Base-by-base conservation (phyloP, 768 basidiomycete species). In the Suillus clintonianus region DNA sequence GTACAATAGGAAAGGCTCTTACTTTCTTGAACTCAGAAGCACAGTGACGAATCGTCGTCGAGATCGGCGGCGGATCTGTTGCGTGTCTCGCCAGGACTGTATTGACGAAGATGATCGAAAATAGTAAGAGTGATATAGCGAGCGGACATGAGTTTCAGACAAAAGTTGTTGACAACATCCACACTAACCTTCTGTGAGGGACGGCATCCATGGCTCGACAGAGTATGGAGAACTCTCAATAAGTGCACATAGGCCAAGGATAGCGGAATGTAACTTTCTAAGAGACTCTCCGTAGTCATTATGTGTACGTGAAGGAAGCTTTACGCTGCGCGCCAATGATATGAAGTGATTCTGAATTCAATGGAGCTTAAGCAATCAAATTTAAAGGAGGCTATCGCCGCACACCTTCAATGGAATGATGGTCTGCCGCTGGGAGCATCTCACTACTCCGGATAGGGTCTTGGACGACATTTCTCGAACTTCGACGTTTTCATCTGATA, bases 171-270 rank as follows among this genome's bases (percentile, higher is more conserved):
- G 22, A 27, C 37, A 24, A 37, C 24, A 58, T 37, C 34, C 60
- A 67, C 60, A 67, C 80, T 45, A 68, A 90, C 91, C 85, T 81
- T 92, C 91, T 41, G 90, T 91, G 59, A 93, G 81, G 22, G 89
- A 80, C 36, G 91, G 91, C 85, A 97, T 89, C 91, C 95, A 99
- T 66, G 89, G 87, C 71, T 97, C 97, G 15, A 98, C 90, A 2
- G 95, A 95, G 77, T 97, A 97, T 0, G 97, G 97, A 74, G 92
- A 97, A 62, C 95, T 96, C 69, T 96, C 93, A 39, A 99, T 87
- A 37, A 99, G 80, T 6, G 97, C 94, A 67, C 93, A 94, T 50
- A 96, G 88, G n/a, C 97, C 97, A 55, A 99, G 82, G 62, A 99
- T 91, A 2, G 95, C 95, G 36, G 92, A 92, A 73, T 97, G 95